These are phyloP conservation scores for Dendrobium huoshanense DNA, from an alignment of 106 monocot species.

Conservation along the genomic window DNA sequence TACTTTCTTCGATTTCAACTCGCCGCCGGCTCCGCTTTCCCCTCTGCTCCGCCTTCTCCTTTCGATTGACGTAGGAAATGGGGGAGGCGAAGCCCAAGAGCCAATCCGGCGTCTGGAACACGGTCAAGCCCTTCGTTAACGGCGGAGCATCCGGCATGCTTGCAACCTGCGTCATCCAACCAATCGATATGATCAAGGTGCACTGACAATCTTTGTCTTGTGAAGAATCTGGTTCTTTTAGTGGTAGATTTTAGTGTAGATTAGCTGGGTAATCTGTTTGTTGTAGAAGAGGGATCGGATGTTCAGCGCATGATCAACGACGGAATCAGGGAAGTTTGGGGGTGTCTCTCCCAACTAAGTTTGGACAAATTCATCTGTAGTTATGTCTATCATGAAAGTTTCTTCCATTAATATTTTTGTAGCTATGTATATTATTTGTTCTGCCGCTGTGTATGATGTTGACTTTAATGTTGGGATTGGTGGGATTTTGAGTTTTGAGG, in stretches of 20 bases:
- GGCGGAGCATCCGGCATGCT: conserved; percentile 79
- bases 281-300: background rate
- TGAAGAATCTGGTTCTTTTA: background rate
- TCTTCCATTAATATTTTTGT: background rate
- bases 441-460: background rate
- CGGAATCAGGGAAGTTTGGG: too few species aligned
- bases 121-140: conserved; percentile 76
- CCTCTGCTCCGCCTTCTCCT: too few species aligned
- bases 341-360: background rate
- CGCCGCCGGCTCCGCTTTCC: background rate
- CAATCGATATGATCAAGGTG: conserved; percentile 86
- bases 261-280: background rate
- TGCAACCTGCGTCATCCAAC: conserved; percentile 83
- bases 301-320: background rate
- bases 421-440: background rate
- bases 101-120: conserved; percentile 36
- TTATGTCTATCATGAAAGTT: too few species aligned
- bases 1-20: background rate
- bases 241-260: background rate
- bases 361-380: background rate
- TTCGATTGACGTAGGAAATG: conserved; percentile 3
- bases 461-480: background rate
- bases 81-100: conserved; percentile 21
- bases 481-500: conserved; percentile 1
- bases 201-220: background rate